Evolutionary conservation across 306 rosid genomes (phyloP).

Genomic region (Macrotyloma uniflorum): DNA sequence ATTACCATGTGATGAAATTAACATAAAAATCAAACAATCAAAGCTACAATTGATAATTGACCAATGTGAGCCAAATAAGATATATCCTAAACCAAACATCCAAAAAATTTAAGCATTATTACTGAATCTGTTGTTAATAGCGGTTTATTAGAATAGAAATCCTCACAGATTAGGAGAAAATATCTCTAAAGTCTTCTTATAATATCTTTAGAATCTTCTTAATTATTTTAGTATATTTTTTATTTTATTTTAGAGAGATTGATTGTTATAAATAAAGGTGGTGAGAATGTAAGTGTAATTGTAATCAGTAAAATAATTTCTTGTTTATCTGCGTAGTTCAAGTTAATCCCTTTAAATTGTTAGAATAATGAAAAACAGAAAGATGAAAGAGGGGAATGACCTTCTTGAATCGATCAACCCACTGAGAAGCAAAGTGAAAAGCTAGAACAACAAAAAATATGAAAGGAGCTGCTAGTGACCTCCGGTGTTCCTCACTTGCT

Average conservation of each 20-base stretch:
- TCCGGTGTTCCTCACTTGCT: slow-evolving; percentile 44
- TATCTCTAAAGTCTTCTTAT: no score
- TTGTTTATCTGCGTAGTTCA: no score
- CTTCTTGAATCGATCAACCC: slow-evolving; percentile 65
- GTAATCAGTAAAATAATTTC: no score
- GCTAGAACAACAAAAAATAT: slow-evolving; percentile 58
- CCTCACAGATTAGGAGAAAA: no score
- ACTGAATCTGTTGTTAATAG: not conserved
- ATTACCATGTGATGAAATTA: not conserved
- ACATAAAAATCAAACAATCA: slow-evolving; percentile 5
- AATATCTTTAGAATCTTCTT: no score
- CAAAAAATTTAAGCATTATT: not conserved
- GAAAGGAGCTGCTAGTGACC: slow-evolving; percentile 65
- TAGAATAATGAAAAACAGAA: not conserved
- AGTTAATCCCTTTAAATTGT: not conserved
- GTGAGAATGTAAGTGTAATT: no score
- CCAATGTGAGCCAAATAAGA: not conserved
- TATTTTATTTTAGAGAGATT: no score
- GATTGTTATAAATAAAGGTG: no score
- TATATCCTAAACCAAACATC: not conserved
- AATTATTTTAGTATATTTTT: no score
- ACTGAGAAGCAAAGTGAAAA: slow-evolving; percentile 60
- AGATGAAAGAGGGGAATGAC: slow-evolving; percentile 37
- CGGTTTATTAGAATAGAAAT: no score
- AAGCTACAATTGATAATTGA: slow-evolving; percentile 5